Evolutionary conservation across 306 rosid genomes (phyloP).

Genomic region (Bauhinia variegata): DNA sequence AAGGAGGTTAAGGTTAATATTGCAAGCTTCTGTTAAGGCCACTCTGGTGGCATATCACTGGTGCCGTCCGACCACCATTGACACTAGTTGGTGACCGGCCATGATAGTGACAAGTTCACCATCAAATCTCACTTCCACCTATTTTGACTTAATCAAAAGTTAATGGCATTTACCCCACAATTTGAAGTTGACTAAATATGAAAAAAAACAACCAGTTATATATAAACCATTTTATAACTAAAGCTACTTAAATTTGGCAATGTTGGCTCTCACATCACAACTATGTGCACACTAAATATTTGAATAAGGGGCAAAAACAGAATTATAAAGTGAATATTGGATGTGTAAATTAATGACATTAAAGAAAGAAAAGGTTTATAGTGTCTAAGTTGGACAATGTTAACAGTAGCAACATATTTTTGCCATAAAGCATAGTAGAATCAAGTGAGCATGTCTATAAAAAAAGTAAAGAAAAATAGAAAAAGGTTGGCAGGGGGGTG

Average conservation of each 20-base stretch:
- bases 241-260: too few relatives aligned
- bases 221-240: too few relatives aligned
- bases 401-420: conserved; percentile 24
- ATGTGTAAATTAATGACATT: too few relatives aligned
- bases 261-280: too few relatives aligned
- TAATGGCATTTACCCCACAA: not conserved
- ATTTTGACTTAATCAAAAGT: conserved; percentile 44
- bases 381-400: conserved; percentile 20
- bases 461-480: conserved; percentile 17
- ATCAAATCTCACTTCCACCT: conserved; percentile 37
- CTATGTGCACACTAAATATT: too few relatives aligned
- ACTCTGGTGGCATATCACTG: conserved; percentile 48
- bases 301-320: too few relatives aligned
- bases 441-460: conserved; percentile 35
- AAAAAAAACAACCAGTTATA: not conserved
- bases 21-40: conserved; percentile 48
- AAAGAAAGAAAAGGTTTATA: too few relatives aligned
- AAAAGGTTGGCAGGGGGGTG: too few relatives aligned
- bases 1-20: conserved; percentile 33
- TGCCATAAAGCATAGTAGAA: too few relatives aligned
- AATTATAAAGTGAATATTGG: too few relatives aligned
- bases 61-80: conserved; percentile 47
- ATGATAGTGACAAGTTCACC: conserved; percentile 47
- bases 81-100: conserved; percentile 49
- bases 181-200: conserved; percentile 38